phyloP scores from a whole-genome alignment of 495 filamentous ascomycete genomes.

The Clohesyomyces aquaticus region DNA sequence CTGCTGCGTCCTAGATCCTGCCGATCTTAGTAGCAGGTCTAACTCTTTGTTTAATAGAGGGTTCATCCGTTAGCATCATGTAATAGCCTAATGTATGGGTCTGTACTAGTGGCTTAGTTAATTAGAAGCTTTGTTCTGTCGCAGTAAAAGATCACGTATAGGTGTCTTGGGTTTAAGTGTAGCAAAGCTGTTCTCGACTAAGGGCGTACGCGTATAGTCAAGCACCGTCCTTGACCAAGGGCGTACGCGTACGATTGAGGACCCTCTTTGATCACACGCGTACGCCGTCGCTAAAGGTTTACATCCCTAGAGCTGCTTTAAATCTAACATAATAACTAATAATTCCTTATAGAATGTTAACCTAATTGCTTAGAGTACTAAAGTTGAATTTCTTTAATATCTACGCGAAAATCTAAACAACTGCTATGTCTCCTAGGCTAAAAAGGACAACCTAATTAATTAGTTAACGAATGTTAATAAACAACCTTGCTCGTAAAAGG shows the following conservation, averaged over 20 bases:
- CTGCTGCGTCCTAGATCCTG: background rate
- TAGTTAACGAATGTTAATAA: background rate
- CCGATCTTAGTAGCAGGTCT: background rate
- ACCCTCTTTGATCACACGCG: background rate
- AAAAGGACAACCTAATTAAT: slow-evolving; percentile 1
- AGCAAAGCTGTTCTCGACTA: background rate
- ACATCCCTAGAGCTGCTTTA: too few species aligned
- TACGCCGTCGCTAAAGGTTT: too few species aligned
- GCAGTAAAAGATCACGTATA: background rate
- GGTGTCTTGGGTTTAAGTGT: background rate
- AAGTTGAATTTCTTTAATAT: background rate
- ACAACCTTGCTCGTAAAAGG: background rate
- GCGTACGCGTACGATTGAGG: background rate
- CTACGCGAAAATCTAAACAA: background rate
- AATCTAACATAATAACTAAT: background rate
- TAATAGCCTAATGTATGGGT: too few species aligned
- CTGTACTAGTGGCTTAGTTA: background rate
- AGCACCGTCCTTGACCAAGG: background rate
- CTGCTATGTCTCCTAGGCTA: background rate
- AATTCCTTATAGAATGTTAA: background rate
- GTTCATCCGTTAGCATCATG: background rate
- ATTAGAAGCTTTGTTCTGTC: background rate
- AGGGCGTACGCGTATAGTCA: background rate
- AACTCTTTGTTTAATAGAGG: too few species aligned
- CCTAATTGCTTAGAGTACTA: background rate